Evolutionary conservation across 176 grass and related monocot species (phyloP).

Genomic region (Hyparrhenia diplandra): DNA sequence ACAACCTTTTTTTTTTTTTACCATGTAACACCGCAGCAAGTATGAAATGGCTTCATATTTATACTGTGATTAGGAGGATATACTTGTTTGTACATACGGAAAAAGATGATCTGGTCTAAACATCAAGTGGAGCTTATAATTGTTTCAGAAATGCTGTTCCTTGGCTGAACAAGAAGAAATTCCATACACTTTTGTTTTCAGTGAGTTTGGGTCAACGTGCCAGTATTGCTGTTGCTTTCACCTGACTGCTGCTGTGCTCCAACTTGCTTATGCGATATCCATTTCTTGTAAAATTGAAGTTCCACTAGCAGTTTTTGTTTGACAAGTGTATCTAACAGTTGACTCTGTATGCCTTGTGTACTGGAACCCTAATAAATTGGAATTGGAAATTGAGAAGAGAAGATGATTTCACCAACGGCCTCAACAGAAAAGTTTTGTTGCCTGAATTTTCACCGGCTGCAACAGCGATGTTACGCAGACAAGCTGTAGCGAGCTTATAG

Average conservation of each 20-base stretch:
- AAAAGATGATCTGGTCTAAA: slow-evolving; percentile 17
- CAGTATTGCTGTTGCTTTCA: background rate
- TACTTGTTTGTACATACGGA: slow-evolving; percentile 36
- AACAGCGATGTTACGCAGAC: background rate
- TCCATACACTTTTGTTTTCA: background rate
- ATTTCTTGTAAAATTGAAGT: background rate
- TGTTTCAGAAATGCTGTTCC: slow-evolving; percentile 29
- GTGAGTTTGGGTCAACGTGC: background rate
- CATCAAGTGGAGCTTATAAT: slow-evolving; percentile 17
- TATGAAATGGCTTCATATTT: slow-evolving; percentile 38
- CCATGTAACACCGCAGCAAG: slow-evolving; percentile 18
- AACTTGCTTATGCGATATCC: background rate
- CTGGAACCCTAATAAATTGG: background rate
- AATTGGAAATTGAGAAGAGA: background rate
- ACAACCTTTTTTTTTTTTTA: slow-evolving; percentile 19
- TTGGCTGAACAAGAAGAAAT: background rate
- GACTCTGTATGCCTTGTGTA: background rate
- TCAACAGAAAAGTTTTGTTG: background rate
- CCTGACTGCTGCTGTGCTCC: background rate
- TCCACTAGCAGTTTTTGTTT: background rate
- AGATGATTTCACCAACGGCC: background rate
- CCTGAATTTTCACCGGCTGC: background rate
- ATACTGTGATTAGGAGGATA: slow-evolving; percentile 30
- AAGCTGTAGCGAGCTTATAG: background rate
- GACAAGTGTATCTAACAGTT: background rate